These are phyloP conservation scores for Acanthamoeba lenticulata DNA, from an alignment of 208 protist species.

Conservation along the genomic window DNA sequence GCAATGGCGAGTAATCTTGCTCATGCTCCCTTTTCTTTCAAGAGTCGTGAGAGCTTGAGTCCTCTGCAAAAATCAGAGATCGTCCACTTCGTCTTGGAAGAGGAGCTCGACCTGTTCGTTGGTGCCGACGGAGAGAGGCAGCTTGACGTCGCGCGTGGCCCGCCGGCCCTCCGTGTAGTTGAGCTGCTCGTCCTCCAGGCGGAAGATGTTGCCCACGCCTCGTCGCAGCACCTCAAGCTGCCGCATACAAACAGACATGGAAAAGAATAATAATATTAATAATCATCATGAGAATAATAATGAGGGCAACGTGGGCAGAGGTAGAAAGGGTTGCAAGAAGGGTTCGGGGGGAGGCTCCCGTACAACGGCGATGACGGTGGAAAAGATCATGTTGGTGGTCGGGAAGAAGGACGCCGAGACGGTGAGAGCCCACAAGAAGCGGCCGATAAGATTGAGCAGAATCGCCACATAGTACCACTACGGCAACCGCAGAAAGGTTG, in stretches of 20 bases:
- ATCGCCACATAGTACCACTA: slow-evolving; percentile 81
- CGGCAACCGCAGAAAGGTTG: not conserved
- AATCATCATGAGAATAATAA: not conserved
- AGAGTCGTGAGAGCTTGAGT: too few relatives aligned
- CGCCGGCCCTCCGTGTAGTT: slow-evolving; percentile 81
- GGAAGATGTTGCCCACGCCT: slow-evolving; percentile 82
- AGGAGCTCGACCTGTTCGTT: not conserved
- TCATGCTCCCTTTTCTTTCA: too few relatives aligned
- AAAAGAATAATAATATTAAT: not conserved
- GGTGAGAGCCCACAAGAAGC: slow-evolving; percentile 79
- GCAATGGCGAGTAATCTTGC: too few relatives aligned
- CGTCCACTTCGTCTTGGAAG: not conserved
- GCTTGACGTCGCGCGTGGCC: slow-evolving; percentile 72
- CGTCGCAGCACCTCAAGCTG: slow-evolving; percentile 77
- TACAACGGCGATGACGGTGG: not conserved
- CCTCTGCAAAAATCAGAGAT: too few relatives aligned
- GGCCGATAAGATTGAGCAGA: slow-evolving; percentile 72
- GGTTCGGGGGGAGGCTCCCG: not conserved
- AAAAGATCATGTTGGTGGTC: not conserved
- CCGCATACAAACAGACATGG: slow-evolving; percentile 62
- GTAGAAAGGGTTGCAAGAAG: not conserved
- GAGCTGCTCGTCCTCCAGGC: slow-evolving; percentile 86
- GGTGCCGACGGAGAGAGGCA: slow-evolving; percentile 56
- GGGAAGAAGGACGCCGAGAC: slow-evolving; percentile 53
- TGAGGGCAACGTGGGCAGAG: too few relatives aligned